Evolutionary conservation across 2,329 filamentous ascomycete genomes (phyloP), one percentile per base, ranked within the genome.

Genomic region (Colletotrichum melonis): DNA sequence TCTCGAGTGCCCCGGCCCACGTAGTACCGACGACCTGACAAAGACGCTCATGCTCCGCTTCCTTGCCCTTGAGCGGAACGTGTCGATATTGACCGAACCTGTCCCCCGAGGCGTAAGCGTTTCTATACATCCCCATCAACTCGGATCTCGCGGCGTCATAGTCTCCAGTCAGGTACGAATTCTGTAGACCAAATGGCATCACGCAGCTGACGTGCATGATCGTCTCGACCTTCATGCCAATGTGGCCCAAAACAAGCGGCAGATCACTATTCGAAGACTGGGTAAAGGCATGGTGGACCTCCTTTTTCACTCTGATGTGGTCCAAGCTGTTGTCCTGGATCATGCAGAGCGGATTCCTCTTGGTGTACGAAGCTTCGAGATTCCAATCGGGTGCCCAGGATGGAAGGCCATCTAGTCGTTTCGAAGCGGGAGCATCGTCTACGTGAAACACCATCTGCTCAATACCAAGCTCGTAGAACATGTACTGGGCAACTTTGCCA

Each of bases 321-420:
- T 8, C 58, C 30, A 69, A 19, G 14, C 54, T 16, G 26, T 64
- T 68, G 22, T 57, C 57, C 32, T 55, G 54, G 24, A 35, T 30
- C 67, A 69, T 56, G 32, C 42, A 49, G 19, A 49, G 8, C 7
- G 59, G 26, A 5, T 12, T 22, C 8, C 19, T n/a, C 42, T 49
- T 14, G 1, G 30, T 46, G 35, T 64, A 16, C 3, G 67, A 57
- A n/a, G 67, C 59, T 11, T 19, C 4, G 2, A 30, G 52, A n/a
- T 32, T 67, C 63, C 63, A 72, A 38, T 72, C 64, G 2, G 63
- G 57, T 9, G 63, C 49, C 69, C 57, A 72, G 1, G 69, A 72
- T n/a, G 63, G 63, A 5, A 57, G 26, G 7, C 57, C 49, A 7
- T n/a, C 8, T 2, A 56, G 4, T 2, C 26, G 56, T 19, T n/a